Conservation (phyloP, 2,329 filamentous ascomycete genomes). For the Onygenales sp. region DNA sequence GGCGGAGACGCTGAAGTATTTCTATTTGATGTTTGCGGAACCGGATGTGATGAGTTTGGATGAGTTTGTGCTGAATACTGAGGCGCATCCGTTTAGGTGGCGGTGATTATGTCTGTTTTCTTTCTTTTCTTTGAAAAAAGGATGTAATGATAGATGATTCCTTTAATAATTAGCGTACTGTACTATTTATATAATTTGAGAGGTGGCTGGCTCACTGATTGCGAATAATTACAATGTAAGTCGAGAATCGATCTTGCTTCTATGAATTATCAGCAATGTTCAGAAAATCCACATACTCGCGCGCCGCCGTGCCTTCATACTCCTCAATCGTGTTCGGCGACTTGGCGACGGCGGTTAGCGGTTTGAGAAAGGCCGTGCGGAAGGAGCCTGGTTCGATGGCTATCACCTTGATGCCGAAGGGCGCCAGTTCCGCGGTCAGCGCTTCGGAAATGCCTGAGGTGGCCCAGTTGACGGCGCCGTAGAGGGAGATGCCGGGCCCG, state of each 20-base stretch:
- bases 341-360: constrained; percentile 9
- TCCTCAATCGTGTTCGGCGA: constrained; percentile 9
- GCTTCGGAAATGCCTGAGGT: constrained; percentile 17
- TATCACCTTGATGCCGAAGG: constrained; percentile 11
- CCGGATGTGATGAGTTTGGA: constrained; percentile 56
- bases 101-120: neutral
- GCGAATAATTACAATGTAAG: too few relatives aligned
- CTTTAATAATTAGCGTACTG: too few relatives aligned
- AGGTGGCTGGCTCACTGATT: too few relatives aligned
- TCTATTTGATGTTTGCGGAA: constrained; percentile 68
- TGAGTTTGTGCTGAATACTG: constrained; percentile 54
- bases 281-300: neutral
- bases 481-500: constrained; percentile 19
- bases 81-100: constrained; percentile 42
- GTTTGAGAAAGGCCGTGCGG: constrained; percentile 6
- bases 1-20: constrained; percentile 85
- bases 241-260: too few relatives aligned
- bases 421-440: constrained; percentile 9
- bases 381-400: constrained; percentile 14
- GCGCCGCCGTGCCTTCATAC: constrained; percentile 10
- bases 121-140: too few relatives aligned
- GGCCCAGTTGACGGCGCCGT: constrained; percentile 29
- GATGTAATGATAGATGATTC: too few relatives aligned
- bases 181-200: too few relatives aligned
- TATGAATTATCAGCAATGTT: too few relatives aligned